These are phyloP conservation scores for Solanum tarapatanum DNA, from an alignment of 257 asterid genomes.

Conservation along the genomic window DNA sequence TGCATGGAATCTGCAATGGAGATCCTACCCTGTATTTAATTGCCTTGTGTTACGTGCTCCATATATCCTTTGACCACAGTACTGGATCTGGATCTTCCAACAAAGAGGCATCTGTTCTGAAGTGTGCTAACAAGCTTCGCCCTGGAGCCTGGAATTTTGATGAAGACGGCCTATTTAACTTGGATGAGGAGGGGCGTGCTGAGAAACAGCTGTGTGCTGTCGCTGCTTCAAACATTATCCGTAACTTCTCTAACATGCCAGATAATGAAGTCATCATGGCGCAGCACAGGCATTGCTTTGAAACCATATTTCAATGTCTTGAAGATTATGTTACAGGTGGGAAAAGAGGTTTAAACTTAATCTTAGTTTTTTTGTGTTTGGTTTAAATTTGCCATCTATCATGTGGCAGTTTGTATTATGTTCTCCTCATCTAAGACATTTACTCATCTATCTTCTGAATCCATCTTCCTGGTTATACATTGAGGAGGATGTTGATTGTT, in stretches of 20 bases:
- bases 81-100: conserved; percentile 47
- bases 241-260: conserved; percentile 96
- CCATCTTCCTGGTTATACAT: neutral
- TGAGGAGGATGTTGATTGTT: neutral
- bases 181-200: conserved; percentile 89
- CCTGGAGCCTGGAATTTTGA: conserved; percentile 95
- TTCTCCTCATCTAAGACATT: neutral
- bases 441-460: neutral
- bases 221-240: conserved; percentile 83
- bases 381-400: neutral
- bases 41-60: neutral
- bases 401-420: neutral
- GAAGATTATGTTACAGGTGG: conserved; percentile 88
- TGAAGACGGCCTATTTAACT: conserved; percentile 92
- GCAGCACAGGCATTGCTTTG: conserved; percentile 87
- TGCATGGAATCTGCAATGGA: neutral
- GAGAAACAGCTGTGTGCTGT: conserved; percentile 96
- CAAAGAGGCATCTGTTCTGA: conserved; percentile 49
- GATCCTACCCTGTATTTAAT: neutral
- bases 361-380: neutral
- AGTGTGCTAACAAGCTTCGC: conserved; percentile 33
- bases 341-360: neutral
- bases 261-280: conserved; percentile 96
- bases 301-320: conserved; percentile 82
- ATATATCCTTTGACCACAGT: conserved; percentile 18